phyloP scores from a whole-genome alignment of 208 protist genomes.

The Trypanosoma boissoni region DNA sequence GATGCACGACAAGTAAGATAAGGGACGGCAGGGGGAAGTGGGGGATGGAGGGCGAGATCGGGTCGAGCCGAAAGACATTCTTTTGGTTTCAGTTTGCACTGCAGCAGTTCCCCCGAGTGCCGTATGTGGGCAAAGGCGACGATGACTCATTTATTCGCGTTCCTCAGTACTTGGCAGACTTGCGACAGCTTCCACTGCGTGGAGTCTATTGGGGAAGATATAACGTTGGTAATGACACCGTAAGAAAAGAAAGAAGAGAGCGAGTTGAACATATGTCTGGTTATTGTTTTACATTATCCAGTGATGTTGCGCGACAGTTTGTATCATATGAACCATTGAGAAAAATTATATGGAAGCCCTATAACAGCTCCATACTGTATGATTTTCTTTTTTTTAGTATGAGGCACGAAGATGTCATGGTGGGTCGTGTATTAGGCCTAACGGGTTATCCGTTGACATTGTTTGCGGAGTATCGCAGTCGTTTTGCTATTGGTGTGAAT shows the following conservation, averaged over 20 bases:
- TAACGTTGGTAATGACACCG: not conserved
- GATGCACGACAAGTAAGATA: conserved; percentile 19
- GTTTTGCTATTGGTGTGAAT: not conserved
- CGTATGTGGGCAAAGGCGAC: conserved; percentile 47
- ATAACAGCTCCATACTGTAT: not conserved
- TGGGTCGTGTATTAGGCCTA: not conserved
- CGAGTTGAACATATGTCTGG: not conserved
- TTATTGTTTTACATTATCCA: not conserved
- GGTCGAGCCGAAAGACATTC: conserved; percentile 40
- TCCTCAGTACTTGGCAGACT: conserved; percentile 46
- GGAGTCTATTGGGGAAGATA: conserved; percentile 7
- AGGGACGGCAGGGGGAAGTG: conserved; percentile 10
- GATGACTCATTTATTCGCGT: conserved; percentile 54
- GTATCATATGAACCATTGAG: not conserved
- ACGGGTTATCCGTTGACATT: not conserved
- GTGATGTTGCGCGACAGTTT: not conserved
- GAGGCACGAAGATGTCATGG: not conserved
- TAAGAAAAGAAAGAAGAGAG: not conserved
- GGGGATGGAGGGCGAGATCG: conserved; percentile 34
- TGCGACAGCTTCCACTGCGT: conserved; percentile 18
- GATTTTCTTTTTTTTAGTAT: not conserved
- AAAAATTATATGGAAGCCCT: not conserved
- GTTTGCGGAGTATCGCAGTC: not conserved
- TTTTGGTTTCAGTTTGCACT: conserved; percentile 42
- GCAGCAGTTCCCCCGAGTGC: conserved; percentile 28